Evolutionary conservation across 352 stramenopile species (phyloP).

Genomic region (Phytopythium vexans): DNA sequence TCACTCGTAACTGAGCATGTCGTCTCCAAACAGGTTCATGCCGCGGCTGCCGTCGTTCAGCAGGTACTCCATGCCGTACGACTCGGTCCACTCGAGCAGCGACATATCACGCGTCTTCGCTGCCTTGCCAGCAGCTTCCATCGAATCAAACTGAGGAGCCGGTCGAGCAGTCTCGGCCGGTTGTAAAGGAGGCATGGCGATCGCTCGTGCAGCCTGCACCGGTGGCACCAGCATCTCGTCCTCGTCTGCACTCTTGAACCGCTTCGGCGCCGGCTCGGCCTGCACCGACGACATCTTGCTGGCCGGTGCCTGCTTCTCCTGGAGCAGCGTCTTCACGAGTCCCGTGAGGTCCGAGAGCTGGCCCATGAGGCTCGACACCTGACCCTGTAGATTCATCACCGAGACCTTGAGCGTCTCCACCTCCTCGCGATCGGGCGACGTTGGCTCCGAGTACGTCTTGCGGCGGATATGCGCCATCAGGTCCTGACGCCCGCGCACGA

Average conservation of each 20-base stretch:
- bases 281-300: not conserved
- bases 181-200: slow-evolving; percentile 7
- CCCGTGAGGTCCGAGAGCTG: slow-evolving; percentile 71
- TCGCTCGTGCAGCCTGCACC: slow-evolving; percentile 7
- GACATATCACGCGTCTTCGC: slow-evolving; percentile 62
- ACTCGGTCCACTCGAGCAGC: slow-evolving; percentile 76
- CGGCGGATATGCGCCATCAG: slow-evolving; percentile 86
- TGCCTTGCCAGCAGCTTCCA: slow-evolving; percentile 40
- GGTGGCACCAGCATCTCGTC: not conserved
- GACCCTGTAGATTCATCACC: slow-evolving; percentile 64
- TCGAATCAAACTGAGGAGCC: slow-evolving; percentile 19
- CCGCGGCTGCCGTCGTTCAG: slow-evolving; percentile 52
- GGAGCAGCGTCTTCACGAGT: slow-evolving; percentile 67
- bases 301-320: slow-evolving; percentile 37
- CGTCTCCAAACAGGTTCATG: slow-evolving; percentile 60
- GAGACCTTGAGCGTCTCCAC: slow-evolving; percentile 75
- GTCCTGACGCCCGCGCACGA: slow-evolving; percentile 79
- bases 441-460: slow-evolving; percentile 86
- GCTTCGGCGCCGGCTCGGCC: slow-evolving; percentile 36
- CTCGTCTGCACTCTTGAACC: slow-evolving; percentile 26
- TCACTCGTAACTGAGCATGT: slow-evolving; percentile 58
- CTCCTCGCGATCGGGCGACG: slow-evolving; percentile 70
- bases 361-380: slow-evolving; percentile 76
- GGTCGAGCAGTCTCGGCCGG: slow-evolving; percentile 4
- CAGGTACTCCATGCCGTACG: slow-evolving; percentile 79